Conservation (phyloP, 1,284 basidiomycete species). For the Pterula multifida region DNA sequence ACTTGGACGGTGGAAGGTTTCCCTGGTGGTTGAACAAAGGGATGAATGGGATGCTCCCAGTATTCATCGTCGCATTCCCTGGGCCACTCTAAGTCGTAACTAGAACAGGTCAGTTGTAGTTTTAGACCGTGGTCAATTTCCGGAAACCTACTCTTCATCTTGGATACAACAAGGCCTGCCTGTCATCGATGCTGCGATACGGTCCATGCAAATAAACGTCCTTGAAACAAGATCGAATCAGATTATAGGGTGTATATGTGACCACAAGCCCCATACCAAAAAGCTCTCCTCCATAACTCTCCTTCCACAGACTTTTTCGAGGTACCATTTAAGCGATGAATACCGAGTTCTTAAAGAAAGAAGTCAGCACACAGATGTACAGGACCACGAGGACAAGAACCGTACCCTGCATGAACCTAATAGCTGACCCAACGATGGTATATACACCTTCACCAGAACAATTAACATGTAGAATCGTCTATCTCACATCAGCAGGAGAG, state of each 20-base stretch:
- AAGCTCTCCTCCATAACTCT: slow-evolving; percentile 41
- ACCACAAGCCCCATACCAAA: slow-evolving; percentile 29
- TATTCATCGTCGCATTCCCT: slow-evolving; percentile 39
- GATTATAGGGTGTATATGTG: neutral
- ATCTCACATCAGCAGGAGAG: neutral
- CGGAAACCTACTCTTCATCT: slow-evolving; percentile 38
- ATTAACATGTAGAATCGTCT: neutral
- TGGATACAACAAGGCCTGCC: slow-evolving; percentile 48
- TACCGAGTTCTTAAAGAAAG: slow-evolving; percentile 19
- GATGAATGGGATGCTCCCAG: slow-evolving; percentile 23
- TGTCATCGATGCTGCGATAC: slow-evolving; percentile 35
- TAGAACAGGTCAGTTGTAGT: slow-evolving; percentile 10
- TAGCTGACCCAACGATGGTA: neutral
- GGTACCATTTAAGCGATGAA: slow-evolving; percentile 19
- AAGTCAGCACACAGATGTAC: neutral
- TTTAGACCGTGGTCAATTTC: neutral
- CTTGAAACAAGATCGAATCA: slow-evolving; percentile 13
- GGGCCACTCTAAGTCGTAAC: slow-evolving; percentile 39
- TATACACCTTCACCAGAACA: neutral
- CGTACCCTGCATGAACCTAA: neutral
- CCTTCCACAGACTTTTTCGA: slow-evolving; percentile 18
- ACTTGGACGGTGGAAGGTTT: slow-evolving; percentile 21
- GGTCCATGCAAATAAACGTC: slow-evolving; percentile 30
- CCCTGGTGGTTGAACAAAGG: slow-evolving; percentile 20
- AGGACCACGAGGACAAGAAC: neutral